A percentile compares a stretch with the other conserved stretches of the same genome.
Evolutionary conservation across 1,139 yeast species (phyloP).

Genomic region (Meyerozyma athensensis): DNA sequence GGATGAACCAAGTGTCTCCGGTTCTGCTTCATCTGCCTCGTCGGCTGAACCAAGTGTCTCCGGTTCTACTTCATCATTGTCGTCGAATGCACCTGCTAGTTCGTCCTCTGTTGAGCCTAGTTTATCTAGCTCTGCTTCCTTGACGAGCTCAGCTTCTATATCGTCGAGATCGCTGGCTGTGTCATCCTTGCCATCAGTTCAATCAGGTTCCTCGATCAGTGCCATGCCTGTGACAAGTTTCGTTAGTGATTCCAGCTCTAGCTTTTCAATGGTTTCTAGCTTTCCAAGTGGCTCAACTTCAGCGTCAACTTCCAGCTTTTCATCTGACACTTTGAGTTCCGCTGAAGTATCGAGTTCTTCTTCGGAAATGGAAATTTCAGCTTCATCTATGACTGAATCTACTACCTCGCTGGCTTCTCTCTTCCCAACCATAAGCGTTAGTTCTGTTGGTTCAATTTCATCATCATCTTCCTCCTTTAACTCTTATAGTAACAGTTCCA

Average conservation of each 20-base stretch:
- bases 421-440: background rate
- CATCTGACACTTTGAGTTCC: background rate
- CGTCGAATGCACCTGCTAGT: too few species aligned
- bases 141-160: too few species aligned
- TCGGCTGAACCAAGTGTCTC: background rate
- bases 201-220: too few species aligned
- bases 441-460: background rate
- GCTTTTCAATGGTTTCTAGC: background rate
- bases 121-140: background rate
- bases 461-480: background rate
- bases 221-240: background rate
- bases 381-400: background rate
- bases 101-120: background rate
- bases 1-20: background rate
- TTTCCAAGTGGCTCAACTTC: background rate
- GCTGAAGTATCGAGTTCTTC: background rate
- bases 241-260: background rate
- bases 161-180: too few species aligned
- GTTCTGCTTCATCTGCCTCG: background rate
- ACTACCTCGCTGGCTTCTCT: background rate
- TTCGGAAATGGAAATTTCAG: background rate
- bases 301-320: background rate
- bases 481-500: background rate
- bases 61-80: too few species aligned
- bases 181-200: too few species aligned